phyloP scores from a whole-genome alignment of 1,284 basidiomycete genomes.

The Leccinum griseonigrum region DNA sequence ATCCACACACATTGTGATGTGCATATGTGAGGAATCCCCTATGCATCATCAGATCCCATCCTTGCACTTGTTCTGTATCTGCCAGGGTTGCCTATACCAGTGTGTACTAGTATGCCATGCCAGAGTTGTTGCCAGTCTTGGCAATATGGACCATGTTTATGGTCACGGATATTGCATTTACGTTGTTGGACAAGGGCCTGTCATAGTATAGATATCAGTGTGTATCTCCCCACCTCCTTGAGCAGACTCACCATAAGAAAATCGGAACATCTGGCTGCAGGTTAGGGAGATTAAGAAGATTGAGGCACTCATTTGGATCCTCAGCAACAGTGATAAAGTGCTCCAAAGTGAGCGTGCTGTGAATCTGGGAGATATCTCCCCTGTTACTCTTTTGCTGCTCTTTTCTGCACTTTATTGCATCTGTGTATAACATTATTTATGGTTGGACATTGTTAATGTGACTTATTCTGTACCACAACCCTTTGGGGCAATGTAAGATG shows the following conservation, averaged over 20 bases:
- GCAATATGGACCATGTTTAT: neutral
- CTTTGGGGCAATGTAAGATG: neutral
- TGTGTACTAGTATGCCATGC: neutral
- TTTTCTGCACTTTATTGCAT: neutral
- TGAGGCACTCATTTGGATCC: neutral
- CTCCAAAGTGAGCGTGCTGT: neutral
- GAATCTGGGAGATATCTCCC: neutral
- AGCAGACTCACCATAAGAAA: neutral
- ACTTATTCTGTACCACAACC: neutral
- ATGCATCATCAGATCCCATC: neutral
- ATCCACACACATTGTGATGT: neutral
- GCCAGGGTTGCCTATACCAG: neutral
- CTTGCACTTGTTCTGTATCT: neutral
- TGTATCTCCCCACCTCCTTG: no score
- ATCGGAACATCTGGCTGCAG: neutral
- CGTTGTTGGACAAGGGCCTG: neutral
- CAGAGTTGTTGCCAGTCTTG: neutral
- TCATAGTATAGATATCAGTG: neutral
- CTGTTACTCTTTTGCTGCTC: neutral
- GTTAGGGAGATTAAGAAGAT: neutral
- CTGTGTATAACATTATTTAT: neutral
- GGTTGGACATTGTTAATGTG: no score
- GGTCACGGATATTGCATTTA: neutral
- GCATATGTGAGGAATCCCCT: neutral
- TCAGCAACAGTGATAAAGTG: neutral